Conservation (phyloP, 2,329 filamentous ascomycete species). For the Xylaria sp. region DNA sequence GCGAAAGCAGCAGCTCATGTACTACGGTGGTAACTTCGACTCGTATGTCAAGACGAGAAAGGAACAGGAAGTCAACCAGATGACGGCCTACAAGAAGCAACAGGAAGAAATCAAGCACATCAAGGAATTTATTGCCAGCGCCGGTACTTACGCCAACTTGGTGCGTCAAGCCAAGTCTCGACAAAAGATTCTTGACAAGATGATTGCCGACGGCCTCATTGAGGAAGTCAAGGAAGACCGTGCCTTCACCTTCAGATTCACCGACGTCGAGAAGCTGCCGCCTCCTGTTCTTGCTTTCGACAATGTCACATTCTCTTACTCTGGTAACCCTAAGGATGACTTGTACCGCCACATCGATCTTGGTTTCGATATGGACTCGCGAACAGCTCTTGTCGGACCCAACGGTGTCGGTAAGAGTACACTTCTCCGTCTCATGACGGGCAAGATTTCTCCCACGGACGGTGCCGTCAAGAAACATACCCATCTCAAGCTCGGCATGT, state of each 20-base stretch:
- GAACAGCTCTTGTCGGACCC: conserved; percentile 94
- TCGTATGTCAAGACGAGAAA: conserved; percentile 92
- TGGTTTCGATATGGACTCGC: conserved; percentile 99
- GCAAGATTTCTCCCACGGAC: conserved; percentile 83
- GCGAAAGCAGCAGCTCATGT: conserved; percentile 84
- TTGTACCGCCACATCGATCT: conserved; percentile 97
- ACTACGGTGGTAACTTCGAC: conserved; percentile 99
- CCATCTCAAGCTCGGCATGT: conserved; percentile 96
- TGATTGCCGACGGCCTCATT: conserved; percentile 99
- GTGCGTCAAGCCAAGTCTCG: conserved; percentile 98
- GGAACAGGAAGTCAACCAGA: conserved; percentile 97
- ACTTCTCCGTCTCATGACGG: conserved; percentile 93
- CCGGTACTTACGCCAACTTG: conserved; percentile 99
- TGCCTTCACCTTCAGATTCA: conserved; percentile 97
- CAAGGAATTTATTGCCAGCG: conserved; percentile 99
- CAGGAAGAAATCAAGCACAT: conserved; percentile 99
- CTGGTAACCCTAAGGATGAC: conserved; percentile 85
- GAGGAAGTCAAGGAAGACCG: conserved; percentile 84
- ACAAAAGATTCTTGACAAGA: conserved; percentile 99
- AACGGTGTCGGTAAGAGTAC: conserved; percentile 99
- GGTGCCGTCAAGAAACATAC: conserved; percentile 90
- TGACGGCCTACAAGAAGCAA: conserved; percentile 98
- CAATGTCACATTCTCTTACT: conserved; percentile 97
- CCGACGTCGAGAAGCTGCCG: conserved; percentile 98
- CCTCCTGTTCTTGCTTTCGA: conserved; percentile 96